Base-by-base conservation (phyloP, 768 basidiomycete genomes). In the Tulasnella calospora region DNA sequence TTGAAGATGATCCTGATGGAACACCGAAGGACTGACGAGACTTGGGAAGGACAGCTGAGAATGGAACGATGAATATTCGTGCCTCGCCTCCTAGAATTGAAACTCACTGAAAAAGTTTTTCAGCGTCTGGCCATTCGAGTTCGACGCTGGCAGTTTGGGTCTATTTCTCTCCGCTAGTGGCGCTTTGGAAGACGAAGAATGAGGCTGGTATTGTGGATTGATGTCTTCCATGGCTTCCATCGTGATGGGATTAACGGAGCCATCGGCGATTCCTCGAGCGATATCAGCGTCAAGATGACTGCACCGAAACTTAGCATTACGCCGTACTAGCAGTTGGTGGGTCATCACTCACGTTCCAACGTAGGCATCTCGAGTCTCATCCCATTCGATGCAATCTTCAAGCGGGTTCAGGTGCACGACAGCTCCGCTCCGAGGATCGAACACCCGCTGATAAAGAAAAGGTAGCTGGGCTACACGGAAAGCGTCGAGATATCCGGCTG, bases 391-490 rank as follows among this genome's bases (percentile, higher is more conserved):
- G n/a, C 82, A 87, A 41, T 85, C 87, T 0, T 92, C 87, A 10
- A 88, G 82, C 1, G 90, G 89, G 35, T 88, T 90, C 79, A 99
- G 84, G 82, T 93, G 89, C 0, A 94, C 92, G 19, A 99, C 85
- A 77, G 84, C 86, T 83, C 91, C 86, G 44, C 85, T 80, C 30
- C 85, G 80, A 0, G 97, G 95, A 84, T 94, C 92, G 83, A 93
- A 99, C 55, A 98, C 95, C 77, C 95, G 87, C 82, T 99, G 98
- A 84, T 98, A 92, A 74, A 94, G 86, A 83, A 99, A 99, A 74
- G 94, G 96, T 81, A 92, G 91, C 83, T 99, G 96, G 7, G 98
- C 96, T 75, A 93, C 85, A 78, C 86, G 85, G 85, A 95, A 98
- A 19, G 89, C 87, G 76, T 90, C 86, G 76, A 92, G 86, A 84